Percentiles rank a stretch among this genome's conserved stretches.
phyloP scores from a whole-genome alignment of 2,329 filamentous ascomycete genomes.

The Byssothecium circinans region DNA sequence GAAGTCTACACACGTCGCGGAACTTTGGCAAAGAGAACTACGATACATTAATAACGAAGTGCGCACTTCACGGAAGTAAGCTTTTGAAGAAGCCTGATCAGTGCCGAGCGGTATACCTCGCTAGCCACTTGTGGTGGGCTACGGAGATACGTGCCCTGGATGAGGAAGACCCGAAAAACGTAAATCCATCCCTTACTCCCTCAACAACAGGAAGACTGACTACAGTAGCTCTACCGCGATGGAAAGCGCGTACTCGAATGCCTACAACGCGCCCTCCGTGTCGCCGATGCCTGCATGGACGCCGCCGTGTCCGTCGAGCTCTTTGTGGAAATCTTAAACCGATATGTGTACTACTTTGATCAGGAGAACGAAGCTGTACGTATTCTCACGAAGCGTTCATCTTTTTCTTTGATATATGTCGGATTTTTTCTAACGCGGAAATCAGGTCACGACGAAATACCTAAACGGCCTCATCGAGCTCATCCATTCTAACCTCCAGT shows the following conservation, averaged over 20 bases:
- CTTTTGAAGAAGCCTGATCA: constrained; percentile 97
- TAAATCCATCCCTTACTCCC: constrained; percentile 49
- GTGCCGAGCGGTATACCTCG: constrained; percentile 92
- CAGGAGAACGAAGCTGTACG: constrained; percentile 93
- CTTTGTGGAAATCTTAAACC: constrained; percentile 96
- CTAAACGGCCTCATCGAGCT: constrained; percentile 97
- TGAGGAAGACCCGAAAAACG: constrained; percentile 79
- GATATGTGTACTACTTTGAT: constrained; percentile 99
- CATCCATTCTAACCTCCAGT: constrained; percentile 92
- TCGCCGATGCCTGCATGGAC: constrained; percentile 99
- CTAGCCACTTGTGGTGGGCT: constrained; percentile 97
- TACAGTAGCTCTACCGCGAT: constrained; percentile 77
- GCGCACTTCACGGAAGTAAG: constrained; percentile 94
- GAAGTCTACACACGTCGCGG: constrained; percentile 81
- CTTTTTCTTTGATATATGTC: too few relatives aligned
- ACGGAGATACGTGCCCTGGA: constrained; percentile 75
- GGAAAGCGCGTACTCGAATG: constrained; percentile 97
- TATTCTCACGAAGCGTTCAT: too few relatives aligned
- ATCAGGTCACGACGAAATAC: constrained; percentile 89
- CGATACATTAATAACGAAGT: constrained; percentile 97
- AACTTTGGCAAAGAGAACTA: constrained; percentile 97
- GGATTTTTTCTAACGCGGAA: constrained; percentile 7
- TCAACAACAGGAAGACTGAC: constrained; percentile 10
- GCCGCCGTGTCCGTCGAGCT: constrained; percentile 94
- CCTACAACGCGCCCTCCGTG: constrained; percentile 88